A percentile compares a stretch with the other conserved stretches of the same genome.
phyloP scores from a whole-genome alignment of 169 alveolate genomes.

The Eimeria nieschulzi region DNA sequence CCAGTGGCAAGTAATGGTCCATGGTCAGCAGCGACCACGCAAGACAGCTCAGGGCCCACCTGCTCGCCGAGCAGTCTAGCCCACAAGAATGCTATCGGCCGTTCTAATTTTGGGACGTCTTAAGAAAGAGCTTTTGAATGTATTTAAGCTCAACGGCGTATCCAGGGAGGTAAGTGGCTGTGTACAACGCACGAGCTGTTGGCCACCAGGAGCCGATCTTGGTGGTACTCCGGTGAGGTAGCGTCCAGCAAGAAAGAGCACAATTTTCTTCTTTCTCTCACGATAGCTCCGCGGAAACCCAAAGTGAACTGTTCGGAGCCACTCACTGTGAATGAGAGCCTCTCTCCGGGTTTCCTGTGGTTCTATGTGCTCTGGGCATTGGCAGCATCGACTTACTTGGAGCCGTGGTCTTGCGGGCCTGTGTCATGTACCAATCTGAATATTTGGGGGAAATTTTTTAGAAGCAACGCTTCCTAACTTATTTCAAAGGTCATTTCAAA shows the following conservation, averaged over 20 bases:
- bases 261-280: constrained; percentile 4
- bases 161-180: constrained; percentile 3
- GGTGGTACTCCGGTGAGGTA: constrained; percentile 40
- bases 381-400: constrained; percentile 39
- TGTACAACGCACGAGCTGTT: constrained; percentile 34
- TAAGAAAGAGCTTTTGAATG: neutral
- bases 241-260: constrained; percentile 17
- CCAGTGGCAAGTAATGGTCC: constrained; percentile 29
- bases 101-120: neutral
- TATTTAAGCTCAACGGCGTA: constrained; percentile 13
- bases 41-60: constrained; percentile 65
- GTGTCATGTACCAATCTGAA: neutral
- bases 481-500: constrained; percentile 25
- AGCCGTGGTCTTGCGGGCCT: neutral
- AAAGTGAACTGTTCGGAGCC: no score
- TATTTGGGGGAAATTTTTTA: neutral
- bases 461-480: neutral
- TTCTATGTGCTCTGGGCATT: constrained; percentile 26
- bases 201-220: neutral
- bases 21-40: constrained; percentile 65
- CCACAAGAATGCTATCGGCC: constrained; percentile 20
- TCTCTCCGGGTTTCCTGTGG: constrained; percentile 30
- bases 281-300: neutral
- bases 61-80: constrained; percentile 38
- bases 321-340: neutral